A percentile compares a stretch with the other conserved stretches of the same genome.
phyloP scores from a whole-genome alignment of 2,329 filamentous ascomycete species.

The Ustulina deusta region DNA sequence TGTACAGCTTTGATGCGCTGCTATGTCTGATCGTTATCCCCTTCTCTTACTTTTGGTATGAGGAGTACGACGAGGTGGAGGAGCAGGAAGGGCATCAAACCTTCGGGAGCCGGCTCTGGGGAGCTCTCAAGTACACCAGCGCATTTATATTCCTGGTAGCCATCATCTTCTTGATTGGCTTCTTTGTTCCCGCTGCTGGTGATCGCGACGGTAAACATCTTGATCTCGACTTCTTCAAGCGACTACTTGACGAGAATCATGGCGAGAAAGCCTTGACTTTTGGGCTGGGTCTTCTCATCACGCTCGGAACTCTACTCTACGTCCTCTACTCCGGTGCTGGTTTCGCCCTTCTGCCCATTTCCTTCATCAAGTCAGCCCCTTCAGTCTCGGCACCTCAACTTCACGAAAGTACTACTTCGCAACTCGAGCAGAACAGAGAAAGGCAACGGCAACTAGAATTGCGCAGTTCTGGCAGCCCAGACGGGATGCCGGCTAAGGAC shows the following conservation, averaged over 20 bases:
- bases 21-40: conserved; percentile 91
- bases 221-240: conserved; percentile 93
- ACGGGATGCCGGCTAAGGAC: conserved; percentile 84
- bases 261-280: conserved; percentile 95
- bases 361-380: conserved; percentile 91
- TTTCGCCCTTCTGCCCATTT: conserved; percentile 87
- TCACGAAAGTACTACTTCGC: conserved; percentile 79
- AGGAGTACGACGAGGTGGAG: conserved; percentile 95
- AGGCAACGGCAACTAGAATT: conserved; percentile 91
- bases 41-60: conserved; percentile 98
- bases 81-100: conserved; percentile 82
- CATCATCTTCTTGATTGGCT: conserved; percentile 89
- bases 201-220: conserved; percentile 73
- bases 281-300: conserved; percentile 86
- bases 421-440: conserved; percentile 88
- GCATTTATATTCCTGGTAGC: conserved; percentile 84
- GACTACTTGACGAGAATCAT: conserved; percentile 84
- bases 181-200: conserved; percentile 88
- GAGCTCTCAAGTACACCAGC: conserved; percentile 91
- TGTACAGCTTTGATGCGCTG: conserved; percentile 92
- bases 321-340: conserved; percentile 89
- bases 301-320: conserved; percentile 87
- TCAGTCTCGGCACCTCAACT: conserved; percentile 85
- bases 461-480: conserved; percentile 80
- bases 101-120: conserved; percentile 76